Percentiles rank a stretch among this genome's conserved stretches.
phyloP scores from a whole-genome alignment of 2,329 filamentous ascomycete species.

The Apiospora sp. region DNA sequence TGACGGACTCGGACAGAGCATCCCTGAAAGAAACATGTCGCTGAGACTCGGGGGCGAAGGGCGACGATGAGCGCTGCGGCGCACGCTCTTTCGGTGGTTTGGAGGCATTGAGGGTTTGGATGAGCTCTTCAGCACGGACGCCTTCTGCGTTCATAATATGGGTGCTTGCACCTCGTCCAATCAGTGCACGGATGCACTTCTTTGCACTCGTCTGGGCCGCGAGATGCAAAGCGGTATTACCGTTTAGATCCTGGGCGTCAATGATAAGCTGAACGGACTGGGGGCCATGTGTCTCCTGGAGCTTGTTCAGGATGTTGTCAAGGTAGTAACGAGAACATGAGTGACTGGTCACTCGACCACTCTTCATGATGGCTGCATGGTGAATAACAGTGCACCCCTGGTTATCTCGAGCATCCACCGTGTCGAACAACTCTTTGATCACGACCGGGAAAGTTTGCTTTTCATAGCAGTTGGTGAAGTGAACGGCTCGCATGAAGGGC shows the following conservation, averaged over 20 bases:
- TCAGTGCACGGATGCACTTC: conserved; percentile 83
- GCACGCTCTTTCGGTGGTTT: conserved; percentile 69
- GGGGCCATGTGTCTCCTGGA: conserved; percentile 79
- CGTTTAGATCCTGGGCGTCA: conserved; percentile 83
- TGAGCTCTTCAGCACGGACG: conserved; percentile 84
- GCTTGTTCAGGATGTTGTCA: conserved; percentile 86
- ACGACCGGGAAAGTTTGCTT: conserved; percentile 89
- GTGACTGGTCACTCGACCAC: conserved; percentile 81
- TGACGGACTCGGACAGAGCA: conserved; percentile 52
- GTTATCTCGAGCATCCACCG: conserved; percentile 80
- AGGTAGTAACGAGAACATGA: conserved; percentile 92
- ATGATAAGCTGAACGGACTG: conserved; percentile 80
- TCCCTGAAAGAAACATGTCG: conserved; percentile 63
- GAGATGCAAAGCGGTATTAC: conserved; percentile 83
- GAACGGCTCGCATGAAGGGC: conserved; percentile 90
- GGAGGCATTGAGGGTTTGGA: conserved; percentile 76
- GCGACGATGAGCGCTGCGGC: conserved; percentile 79
- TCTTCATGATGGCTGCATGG: conserved; percentile 89
- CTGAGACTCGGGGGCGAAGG: conserved; percentile 69
- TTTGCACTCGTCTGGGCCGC: conserved; percentile 84
- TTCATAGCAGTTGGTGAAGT: conserved; percentile 97
- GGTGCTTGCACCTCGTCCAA: conserved; percentile 82
- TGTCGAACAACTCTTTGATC: conserved; percentile 82
- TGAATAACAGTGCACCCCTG: conserved; percentile 91
- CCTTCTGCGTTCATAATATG: conserved; percentile 85